Base-by-base conservation (phyloP, 148 eudicot genomes). In the Limonium bicolor region DNA sequence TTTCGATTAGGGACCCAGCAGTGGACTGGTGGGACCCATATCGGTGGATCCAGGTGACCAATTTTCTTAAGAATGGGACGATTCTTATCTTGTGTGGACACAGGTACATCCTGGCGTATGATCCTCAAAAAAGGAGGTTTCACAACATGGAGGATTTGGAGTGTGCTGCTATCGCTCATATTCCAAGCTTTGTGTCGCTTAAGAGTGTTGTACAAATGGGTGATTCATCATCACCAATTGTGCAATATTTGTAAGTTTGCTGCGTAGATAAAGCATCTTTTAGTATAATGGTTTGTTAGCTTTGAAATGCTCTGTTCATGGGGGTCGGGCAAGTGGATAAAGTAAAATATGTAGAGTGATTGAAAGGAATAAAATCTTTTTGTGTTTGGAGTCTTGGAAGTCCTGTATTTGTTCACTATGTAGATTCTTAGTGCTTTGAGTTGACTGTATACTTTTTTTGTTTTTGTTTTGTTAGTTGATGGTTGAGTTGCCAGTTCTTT, bases 21-120 rank as follows among this genome's bases (percentile, higher is more conserved):
- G 51, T 67, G 20, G 66, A 67, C 9, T 61, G 72, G 72, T 67
- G 72, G 67, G 59, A 67, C 47, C 67, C 72, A 1, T 55, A 51
- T 13, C 31, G 56, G 27, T 61, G 67, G 72, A 56, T 67, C 22
- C 67, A 61, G 36, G 59, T 67, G 3, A 62, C 56, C 0, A 57
- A 45, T 18, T 34, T 53, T 18, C 35, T 51, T 2, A 9, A 3
- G 5, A 53, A 61, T 44, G 47, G 59, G 20, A 58, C 36, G 27
- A 53, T 65, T 15, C 2, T 65, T 8, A 19, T 65, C 42, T n/a
- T 65, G 2, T 57, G 50, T 50, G 61, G 51, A 0, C 63, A 57
- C 26, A 23, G 31, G 0, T 29, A 20, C 7, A 37, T 69, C 24
- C 50, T 69, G 6, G 36, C 54, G 7, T 70, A 60, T 36, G 60